Evolutionary conservation across 148 eudicot species (phyloP), one percentile per base, ranked within the genome.

Genomic region (Camellia japonica): DNA sequence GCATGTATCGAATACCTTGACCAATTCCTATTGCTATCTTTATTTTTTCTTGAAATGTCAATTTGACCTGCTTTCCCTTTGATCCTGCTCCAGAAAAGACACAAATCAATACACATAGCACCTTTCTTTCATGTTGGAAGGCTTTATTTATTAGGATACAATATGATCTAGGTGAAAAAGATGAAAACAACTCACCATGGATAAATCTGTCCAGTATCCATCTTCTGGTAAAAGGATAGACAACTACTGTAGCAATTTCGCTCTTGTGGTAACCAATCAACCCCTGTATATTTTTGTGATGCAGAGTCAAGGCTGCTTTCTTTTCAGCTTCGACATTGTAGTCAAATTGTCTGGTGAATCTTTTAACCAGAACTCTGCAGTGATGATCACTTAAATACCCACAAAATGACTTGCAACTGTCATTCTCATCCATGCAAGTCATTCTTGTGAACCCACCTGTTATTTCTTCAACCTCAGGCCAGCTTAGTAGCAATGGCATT

Each of bases 1-100:
- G 83, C 83, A 80, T 74, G 79, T 80, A 80, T n/a, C 78, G 73
- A 42, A 80, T 20, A 19, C 83, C 83, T 74, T 74, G 78, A 66
- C 56, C 78, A 14, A 74, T 66, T 19, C 83, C 83, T 6, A 66
- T 58, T 8, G 79, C 83, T 42, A 80, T 66, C 14, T 67, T 67
- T 73, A 80, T 6, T 66, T 80, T 80, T 18, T 63, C 73, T n/a
- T 42, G 44, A 80, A 80, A 80, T 52, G 78, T n/a, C 71, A 80
- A 55, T 13, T 55, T 47, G 38, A 23, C 11, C 41, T 43, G 73
- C 56, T 38, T 74, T 23, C 74, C 73, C 71, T 55, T 55, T 12
- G 61, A 42, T 12, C 74, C 83, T 80, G 52, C 52, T 49, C 52
- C 5, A 49, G 52, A 2, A 49, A 49, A 49, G 52, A 49, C 52